Evolutionary conservation across 2,329 filamentous ascomycete species (phyloP).

Genomic region (Exophiala phaeomuriformis): DNA sequence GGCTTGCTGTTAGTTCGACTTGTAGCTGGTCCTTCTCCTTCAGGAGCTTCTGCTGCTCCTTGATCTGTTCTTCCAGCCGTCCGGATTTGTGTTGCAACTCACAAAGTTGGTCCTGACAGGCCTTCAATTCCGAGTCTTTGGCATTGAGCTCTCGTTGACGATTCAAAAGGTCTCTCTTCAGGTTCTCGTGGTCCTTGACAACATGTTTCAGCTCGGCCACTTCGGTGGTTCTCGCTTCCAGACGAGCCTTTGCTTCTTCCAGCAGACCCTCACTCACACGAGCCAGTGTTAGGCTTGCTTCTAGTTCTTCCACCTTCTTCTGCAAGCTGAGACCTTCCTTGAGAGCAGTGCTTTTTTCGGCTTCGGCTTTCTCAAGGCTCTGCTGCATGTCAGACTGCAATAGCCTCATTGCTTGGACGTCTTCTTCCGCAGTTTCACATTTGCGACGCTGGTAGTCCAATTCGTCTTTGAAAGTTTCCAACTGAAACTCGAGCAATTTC

Average conservation of each 20-base stretch:
- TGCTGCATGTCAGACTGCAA: not conserved
- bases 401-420: not conserved
- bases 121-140: constrained; percentile 1
- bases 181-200: not conserved
- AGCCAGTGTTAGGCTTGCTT: not conserved
- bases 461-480: constrained; percentile 1
- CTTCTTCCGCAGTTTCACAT: not conserved
- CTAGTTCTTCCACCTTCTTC: not conserved
- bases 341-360: not conserved
- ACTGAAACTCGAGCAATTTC: not conserved
- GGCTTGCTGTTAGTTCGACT: not conserved
- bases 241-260: not conserved
- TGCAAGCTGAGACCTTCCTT: not conserved
- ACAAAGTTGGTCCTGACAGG: not conserved
- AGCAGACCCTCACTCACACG: not conserved
- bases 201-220: not conserved
- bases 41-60: not conserved
- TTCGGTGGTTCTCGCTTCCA: constrained; percentile 2
- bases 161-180: constrained; percentile 2
- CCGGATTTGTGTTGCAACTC: not conserved
- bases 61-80: not conserved
- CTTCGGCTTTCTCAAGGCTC: not conserved
- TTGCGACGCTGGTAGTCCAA: constrained; percentile 1
- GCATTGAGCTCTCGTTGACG: not conserved
- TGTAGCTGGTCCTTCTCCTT: not conserved